These are phyloP conservation scores for Penicillium olsonii DNA, from an alignment of 2,329 filamentous ascomycete genomes.

Conservation along the genomic window DNA sequence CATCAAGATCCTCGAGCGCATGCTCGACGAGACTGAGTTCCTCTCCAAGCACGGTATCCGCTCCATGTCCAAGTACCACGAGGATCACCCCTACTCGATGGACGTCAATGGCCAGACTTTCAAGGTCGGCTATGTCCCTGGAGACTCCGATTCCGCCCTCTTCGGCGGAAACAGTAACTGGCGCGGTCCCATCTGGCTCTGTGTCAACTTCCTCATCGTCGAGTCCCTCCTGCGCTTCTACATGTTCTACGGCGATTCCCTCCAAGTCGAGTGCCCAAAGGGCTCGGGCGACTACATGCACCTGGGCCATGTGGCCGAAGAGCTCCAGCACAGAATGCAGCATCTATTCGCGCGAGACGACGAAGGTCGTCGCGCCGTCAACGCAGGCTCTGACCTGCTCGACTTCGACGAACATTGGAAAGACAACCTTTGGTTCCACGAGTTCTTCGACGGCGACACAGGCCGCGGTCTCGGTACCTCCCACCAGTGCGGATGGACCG, in stretches of 20 bases:
- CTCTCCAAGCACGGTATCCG: slow-evolving; percentile 86
- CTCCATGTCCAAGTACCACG: slow-evolving; percentile 87
- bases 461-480: slow-evolving; percentile 87
- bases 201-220: slow-evolving; percentile 91
- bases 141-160: slow-evolving; percentile 92
- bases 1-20: slow-evolving; percentile 81
- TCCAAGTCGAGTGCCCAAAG: slow-evolving; percentile 91
- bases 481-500: slow-evolving; percentile 97
- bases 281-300: slow-evolving; percentile 96
- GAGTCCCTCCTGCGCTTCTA: slow-evolving; percentile 95
- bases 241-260: slow-evolving; percentile 87
- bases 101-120: slow-evolving; percentile 91
- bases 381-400: slow-evolving; percentile 78
- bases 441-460: slow-evolving; percentile 93
- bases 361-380: slow-evolving; percentile 84
- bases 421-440: slow-evolving; percentile 92
- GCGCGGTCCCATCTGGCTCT: slow-evolving; percentile 94
- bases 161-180: slow-evolving; percentile 99
- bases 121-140: slow-evolving; percentile 83
- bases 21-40: slow-evolving; percentile 95
- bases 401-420: slow-evolving; percentile 94
- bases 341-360: slow-evolving; percentile 85
- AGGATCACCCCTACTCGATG: slow-evolving; percentile 90
- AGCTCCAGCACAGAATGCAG: slow-evolving; percentile 91
- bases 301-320: slow-evolving; percentile 88